Evolutionary conservation across 2,329 filamentous ascomycete species (phyloP).

Genomic region (Aspergillus tamarii): DNA sequence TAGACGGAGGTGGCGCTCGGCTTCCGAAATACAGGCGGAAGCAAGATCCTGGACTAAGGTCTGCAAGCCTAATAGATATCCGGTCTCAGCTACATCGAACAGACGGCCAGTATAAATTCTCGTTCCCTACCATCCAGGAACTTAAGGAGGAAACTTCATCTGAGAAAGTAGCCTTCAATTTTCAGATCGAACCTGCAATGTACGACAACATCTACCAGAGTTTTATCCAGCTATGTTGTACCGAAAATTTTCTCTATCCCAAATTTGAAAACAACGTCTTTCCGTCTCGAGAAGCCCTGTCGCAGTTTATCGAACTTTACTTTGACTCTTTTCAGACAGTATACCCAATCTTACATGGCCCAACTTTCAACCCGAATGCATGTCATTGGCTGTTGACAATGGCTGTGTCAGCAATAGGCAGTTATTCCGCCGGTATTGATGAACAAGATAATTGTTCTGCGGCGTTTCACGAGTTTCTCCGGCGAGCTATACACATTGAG

Average conservation of each 20-base stretch:
- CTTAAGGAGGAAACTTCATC: constrained; percentile 19
- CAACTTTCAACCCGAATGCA: constrained; percentile 40
- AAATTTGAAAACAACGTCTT: constrained; percentile 38
- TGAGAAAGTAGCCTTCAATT: constrained; percentile 14
- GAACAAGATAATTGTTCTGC: constrained; percentile 33
- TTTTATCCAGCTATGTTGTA: constrained; percentile 38
- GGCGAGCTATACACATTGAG: constrained; percentile 40
- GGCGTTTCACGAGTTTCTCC: constrained; percentile 48
- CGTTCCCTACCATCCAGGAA: constrained; percentile 29
- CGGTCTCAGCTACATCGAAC: constrained; percentile 17
- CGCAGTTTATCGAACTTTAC: constrained; percentile 39
- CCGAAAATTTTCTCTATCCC: constrained; percentile 32
- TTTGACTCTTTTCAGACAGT: constrained; percentile 44
- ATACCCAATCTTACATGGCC: constrained; percentile 45
- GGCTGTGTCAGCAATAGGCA: constrained; percentile 46
- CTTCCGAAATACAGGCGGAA: constrained; percentile 32
- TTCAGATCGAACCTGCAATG: constrained; percentile 26
- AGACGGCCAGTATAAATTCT: constrained; percentile 20
- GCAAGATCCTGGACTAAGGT: constrained; percentile 19
- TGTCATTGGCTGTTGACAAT: constrained; percentile 46
- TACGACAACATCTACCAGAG: constrained; percentile 34
- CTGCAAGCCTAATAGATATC: constrained; percentile 14
- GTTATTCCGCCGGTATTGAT: constrained; percentile 35
- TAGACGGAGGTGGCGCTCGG: constrained; percentile 30
- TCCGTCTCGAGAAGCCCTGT: constrained; percentile 30